These are phyloP conservation scores for Phyllosticta citriasiana DNA, from an alignment of 2,329 filamentous ascomycete genomes.

Conservation along the genomic window DNA sequence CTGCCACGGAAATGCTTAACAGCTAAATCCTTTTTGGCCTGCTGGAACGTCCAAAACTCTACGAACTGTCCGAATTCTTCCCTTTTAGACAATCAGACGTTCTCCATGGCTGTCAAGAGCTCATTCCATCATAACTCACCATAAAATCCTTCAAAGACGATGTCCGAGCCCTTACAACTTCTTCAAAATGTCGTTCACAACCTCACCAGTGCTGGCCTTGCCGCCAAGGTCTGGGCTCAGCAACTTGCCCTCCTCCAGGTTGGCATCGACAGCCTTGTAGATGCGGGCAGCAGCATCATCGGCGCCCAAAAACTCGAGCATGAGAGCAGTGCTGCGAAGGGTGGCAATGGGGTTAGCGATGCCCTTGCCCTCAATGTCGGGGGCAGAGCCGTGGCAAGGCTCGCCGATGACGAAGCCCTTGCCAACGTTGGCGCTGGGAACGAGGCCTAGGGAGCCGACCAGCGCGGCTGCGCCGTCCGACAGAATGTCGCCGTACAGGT, in stretches of 20 bases:
- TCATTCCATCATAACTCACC: background rate
- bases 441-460: slow-evolving; percentile 82
- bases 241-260: slow-evolving; percentile 71
- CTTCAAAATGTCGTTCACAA: slow-evolving; percentile 77
- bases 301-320: slow-evolving; percentile 92
- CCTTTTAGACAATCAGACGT: background rate
- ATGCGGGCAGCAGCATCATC: slow-evolving; percentile 79
- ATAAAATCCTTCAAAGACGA: background rate
- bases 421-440: slow-evolving; percentile 91
- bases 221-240: slow-evolving; percentile 88
- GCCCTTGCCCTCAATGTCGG: slow-evolving; percentile 84
- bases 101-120: no score
- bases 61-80: background rate
- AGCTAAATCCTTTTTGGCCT: background rate
- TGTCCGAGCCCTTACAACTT: slow-evolving; percentile 51
- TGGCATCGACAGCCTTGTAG: slow-evolving; percentile 84
- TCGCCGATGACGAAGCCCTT: slow-evolving; percentile 93
- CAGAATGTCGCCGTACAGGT: slow-evolving; percentile 94
- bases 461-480: slow-evolving; percentile 92
- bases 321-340: slow-evolving; percentile 77
- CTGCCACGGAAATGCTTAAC: background rate
- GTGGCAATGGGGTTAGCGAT: slow-evolving; percentile 97
- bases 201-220: slow-evolving; percentile 72
- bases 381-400: slow-evolving; percentile 92
- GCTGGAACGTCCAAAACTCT: background rate